Conservation (phyloP, 176 grass and related monocot species). For the Raddia distichophylla region DNA sequence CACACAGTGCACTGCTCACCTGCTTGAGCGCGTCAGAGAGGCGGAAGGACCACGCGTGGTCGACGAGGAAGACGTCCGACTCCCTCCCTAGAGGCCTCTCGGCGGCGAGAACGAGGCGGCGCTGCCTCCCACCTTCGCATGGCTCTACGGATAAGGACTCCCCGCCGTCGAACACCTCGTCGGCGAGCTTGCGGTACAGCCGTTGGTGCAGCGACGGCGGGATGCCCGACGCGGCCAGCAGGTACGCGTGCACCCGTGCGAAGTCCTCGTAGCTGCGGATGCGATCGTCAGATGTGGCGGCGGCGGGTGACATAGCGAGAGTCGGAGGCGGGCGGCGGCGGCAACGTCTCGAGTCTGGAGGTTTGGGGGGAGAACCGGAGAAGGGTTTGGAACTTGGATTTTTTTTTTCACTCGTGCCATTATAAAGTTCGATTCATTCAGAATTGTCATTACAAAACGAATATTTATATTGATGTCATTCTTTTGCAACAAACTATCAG, state of each 20-base stretch:
- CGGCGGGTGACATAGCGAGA: slow-evolving; percentile 36
- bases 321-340: slow-evolving; percentile 20
- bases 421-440: too few species aligned
- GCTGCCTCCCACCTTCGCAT: slow-evolving; percentile 62
- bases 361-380: not conserved
- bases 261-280: slow-evolving; percentile 71
- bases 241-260: slow-evolving; percentile 66
- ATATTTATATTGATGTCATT: too few species aligned
- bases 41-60: slow-evolving; percentile 96
- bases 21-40: slow-evolving; percentile 81
- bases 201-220: slow-evolving; percentile 59
- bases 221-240: slow-evolving; percentile 69
- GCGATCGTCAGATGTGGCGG: not conserved
- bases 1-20: slow-evolving; percentile 21
- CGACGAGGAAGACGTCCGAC: slow-evolving; percentile 81
- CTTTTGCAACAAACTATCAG: too few species aligned
- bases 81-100: slow-evolving; percentile 45
- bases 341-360: not conserved
- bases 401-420: too few species aligned
- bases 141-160: slow-evolving; percentile 70
- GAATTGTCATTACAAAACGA: too few species aligned
- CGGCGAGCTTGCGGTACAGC: slow-evolving; percentile 78
- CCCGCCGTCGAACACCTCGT: slow-evolving; percentile 90
- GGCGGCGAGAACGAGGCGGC: slow-evolving; percentile 57
- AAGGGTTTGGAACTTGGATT: too few species aligned